Evolutionary conservation across 176 grass and related monocot genomes (phyloP).

Genomic region (Aegilops longissima): DNA sequence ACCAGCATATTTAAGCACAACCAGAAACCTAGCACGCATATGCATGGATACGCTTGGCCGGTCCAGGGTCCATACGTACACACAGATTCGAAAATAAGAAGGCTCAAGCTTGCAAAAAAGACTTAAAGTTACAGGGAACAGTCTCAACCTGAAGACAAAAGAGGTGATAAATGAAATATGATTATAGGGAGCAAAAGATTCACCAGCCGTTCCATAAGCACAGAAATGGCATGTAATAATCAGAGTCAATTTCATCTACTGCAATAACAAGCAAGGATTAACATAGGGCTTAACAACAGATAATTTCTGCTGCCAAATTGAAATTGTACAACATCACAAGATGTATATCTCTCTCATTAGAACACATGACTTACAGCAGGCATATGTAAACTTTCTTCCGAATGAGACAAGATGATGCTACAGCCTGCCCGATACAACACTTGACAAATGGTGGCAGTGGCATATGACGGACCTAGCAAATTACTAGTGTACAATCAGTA

Average conservation of each 20-base stretch:
- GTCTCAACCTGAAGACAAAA: conserved; percentile 40
- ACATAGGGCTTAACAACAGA: background rate
- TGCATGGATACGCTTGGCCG: too few species aligned
- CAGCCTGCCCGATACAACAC: too few species aligned
- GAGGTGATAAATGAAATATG: background rate
- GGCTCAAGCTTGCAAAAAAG: too few species aligned
- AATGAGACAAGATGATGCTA: too few species aligned
- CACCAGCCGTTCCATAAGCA: background rate
- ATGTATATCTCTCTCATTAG: background rate
- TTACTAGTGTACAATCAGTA: too few species aligned
- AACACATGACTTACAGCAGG: background rate
- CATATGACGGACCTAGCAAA: too few species aligned
- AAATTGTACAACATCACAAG: background rate
- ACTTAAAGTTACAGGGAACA: conserved; percentile 29
- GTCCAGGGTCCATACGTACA: too few species aligned
- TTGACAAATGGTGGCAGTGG: too few species aligned
- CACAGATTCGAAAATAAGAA: too few species aligned
- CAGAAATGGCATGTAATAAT: background rate
- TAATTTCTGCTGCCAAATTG: background rate
- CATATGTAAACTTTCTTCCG: too few species aligned
- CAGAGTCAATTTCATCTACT: background rate
- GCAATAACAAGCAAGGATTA: background rate
- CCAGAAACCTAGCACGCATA: too few species aligned
- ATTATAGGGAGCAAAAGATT: background rate
- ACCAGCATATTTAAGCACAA: too few species aligned